Base-by-base conservation (phyloP, 495 filamentous ascomycete species). In the Cryomyces antarcticus region DNA sequence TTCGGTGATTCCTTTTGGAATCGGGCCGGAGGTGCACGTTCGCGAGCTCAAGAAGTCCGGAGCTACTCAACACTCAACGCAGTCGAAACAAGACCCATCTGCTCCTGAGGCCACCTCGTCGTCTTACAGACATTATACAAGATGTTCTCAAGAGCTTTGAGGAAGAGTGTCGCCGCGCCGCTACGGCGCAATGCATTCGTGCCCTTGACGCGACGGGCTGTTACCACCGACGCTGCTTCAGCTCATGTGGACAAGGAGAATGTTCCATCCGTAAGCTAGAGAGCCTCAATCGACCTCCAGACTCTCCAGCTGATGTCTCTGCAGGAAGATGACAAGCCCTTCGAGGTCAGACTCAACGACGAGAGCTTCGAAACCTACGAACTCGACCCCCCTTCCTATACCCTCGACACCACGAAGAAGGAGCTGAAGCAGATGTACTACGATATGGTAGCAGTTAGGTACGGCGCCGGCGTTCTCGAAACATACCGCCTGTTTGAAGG, bases 301-400 rank as follows among this genome's bases (percentile, higher is more conserved):
- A 35, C 31, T n/a, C 28, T 6, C 41, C 41, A 47, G 43, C 30
- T 30, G 30, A 7, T 6, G 7, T 24, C 9, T 5, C 35, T 11
- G 31, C 51, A 94, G 87, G 79, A 84, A 61, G 89, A 95, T 63
- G 82, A 94, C 54, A 78, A 95, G 69, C 77, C 76, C 40, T 97
- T 97, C 71, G 78, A 80, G 48, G 76, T 97, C 61, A 75, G 72
- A 45, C 80, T 97, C 61, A 92, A 83, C 57, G 78, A 92, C 53
- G 88, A 96, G 80, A 86, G 82, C 70, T 97, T 96, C 71, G 89
- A 97, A 72, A 95, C 87, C 46, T 97, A 96, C 67, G 84, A 95
- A 69, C 76, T 96, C 61, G 88, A 96, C 66, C 87, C 86, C 41
- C 92, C 92, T 24, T 66, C 81, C 12, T 93, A 93, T 67, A 86